Evolutionary conservation across 495 filamentous ascomycete genomes (phyloP), one percentile per base, ranked within the genome.

Genomic region (Eremomyces bilateralis): DNA sequence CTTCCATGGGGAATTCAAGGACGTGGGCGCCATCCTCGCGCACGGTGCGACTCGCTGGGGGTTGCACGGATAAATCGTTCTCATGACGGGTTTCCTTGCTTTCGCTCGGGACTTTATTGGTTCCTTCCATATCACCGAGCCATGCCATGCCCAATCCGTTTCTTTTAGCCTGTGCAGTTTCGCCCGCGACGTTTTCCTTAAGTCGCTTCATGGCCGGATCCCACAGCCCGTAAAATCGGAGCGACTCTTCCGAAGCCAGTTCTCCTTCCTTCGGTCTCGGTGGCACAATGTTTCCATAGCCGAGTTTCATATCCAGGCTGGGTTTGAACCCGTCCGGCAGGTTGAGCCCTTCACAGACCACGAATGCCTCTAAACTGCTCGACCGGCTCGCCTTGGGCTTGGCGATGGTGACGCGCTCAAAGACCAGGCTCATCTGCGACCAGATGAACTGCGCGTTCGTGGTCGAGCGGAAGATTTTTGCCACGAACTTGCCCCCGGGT

Each of bases 381-480:
- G 84, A 88, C 6, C 88, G 66, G 41, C 78, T 88, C 32, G 80
- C 90, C 28, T 88, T 64, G 11, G 88, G 88, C 52, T 97, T 97
- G 11, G 88, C 82, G 28, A 92, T 81, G 35, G 73, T 69, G 21
- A 97, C 88, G 34, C 69, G 61, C 36, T 80, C 69, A 41, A 97
- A 97, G 35, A 94, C 77, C 18, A 82, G 70, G 40, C 81, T 81
- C 29, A 95, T 65, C 45, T 95, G 88, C 4, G 83, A 79, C 50
- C 83, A 94, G 1, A 94, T 66, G 2, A 94, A 58, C 45, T 93
- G 84, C 11, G 93, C 82, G 45, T 94, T 85, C 41, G 82, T 75
- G n/a, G n/a, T n/a, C 21, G 79, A 83, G 10, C 88, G 62, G 60
- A 97, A 97, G 43, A 97, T 93, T 58, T 97, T 97, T 4, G 88